Evolutionary conservation across 257 asterid genomes (phyloP), one percentile per base, ranked within the genome.

Genomic region (Nicotiana tabacum): DNA sequence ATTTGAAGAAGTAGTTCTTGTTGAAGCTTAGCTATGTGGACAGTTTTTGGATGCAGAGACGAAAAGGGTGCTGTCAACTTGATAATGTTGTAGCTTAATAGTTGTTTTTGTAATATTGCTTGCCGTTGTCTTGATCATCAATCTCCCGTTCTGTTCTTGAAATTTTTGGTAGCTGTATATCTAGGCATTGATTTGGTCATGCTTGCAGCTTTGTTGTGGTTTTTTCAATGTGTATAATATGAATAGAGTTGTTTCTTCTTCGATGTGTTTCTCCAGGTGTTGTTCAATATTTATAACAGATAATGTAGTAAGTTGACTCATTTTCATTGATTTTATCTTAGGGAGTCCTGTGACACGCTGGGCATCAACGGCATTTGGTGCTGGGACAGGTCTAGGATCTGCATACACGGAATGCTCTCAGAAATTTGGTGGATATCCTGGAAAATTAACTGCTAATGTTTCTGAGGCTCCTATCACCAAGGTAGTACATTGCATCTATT

Each of bases 311-410:
- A 5, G 35, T 16, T 11, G 11, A 65, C 11, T 70, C 16, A 57
- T 78, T 74, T 82, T 9, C 17, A 32, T 81, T 65, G 56, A 55
- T 55, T 57, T 55, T 76, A 66, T 86, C 69, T 81, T 88, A 95
- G 98, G 98, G 86, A 95, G 97, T 82, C 98, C 99, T 24, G 94
- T 82, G 33, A 92, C 97, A 74, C 97, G 97, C 78, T 93, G 97
- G 99, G 97, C 97, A 55, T 88, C 98, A 29, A 93, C 94, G 55
- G 92, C 96, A 78, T 91, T 95, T 81, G 99, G 95, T 82, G 97
- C 97, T 74, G 98, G 98, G 68, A 67, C 90, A 74, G 99, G 98
- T 64, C 85, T 95, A 72, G 99, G 99, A 77, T 90, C 96, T 85
- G 96, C 99, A 33, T 95, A 91, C 89, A 81, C 93, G 18, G 98